Conservation (phyloP, 495 filamentous ascomycete genomes). For the Penicillium desertorum region DNA sequence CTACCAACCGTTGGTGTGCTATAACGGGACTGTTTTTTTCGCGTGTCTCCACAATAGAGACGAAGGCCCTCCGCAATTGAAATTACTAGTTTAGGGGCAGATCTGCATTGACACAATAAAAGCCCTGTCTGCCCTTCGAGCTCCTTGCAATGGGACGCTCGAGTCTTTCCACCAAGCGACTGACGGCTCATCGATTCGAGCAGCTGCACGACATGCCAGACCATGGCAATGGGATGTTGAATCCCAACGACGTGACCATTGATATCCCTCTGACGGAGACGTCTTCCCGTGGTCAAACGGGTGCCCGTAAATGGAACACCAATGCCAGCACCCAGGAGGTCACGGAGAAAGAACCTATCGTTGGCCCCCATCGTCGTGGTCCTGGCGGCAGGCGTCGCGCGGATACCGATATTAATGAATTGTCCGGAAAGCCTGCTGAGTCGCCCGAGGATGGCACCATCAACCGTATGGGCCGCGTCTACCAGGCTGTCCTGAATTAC, state of each 20-base stretch:
- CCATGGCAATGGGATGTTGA: slow-evolving; percentile 36
- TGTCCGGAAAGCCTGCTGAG: slow-evolving; percentile 43
- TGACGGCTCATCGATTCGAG: slow-evolving; percentile 47
- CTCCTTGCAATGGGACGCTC: slow-evolving; percentile 34
- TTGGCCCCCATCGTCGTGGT: slow-evolving; percentile 46
- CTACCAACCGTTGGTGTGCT: slow-evolving; percentile 1
- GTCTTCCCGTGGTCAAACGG: slow-evolving; percentile 44
- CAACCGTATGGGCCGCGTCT: slow-evolving; percentile 83
- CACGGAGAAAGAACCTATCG: slow-evolving; percentile 49
- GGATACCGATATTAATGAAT: slow-evolving; percentile 43
- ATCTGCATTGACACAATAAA: slow-evolving; percentile 5
- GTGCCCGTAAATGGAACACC: slow-evolving; percentile 42
- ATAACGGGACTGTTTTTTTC: slow-evolving; percentile 4
- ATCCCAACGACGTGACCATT: slow-evolving; percentile 58
- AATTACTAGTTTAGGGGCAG: not conserved
- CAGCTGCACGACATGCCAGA: slow-evolving; percentile 44
- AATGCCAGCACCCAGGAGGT: slow-evolving; percentile 22
- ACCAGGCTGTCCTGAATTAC: slow-evolving; percentile 79
- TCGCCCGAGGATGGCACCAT: slow-evolving; percentile 60
- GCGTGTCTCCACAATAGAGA: slow-evolving; percentile 10
- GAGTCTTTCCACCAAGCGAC: slow-evolving; percentile 39
- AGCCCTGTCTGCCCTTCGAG: not conserved
- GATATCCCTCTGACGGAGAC: slow-evolving; percentile 55
- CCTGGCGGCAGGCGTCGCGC: slow-evolving; percentile 48
- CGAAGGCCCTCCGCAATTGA: slow-evolving; percentile 1